Percentiles rank a stretch among this genome's conserved stretches.
These are phyloP conservation scores for Oligophagozyma castellii DNA, from an alignment of 1,139 yeast genomes.

Conservation along the genomic window DNA sequence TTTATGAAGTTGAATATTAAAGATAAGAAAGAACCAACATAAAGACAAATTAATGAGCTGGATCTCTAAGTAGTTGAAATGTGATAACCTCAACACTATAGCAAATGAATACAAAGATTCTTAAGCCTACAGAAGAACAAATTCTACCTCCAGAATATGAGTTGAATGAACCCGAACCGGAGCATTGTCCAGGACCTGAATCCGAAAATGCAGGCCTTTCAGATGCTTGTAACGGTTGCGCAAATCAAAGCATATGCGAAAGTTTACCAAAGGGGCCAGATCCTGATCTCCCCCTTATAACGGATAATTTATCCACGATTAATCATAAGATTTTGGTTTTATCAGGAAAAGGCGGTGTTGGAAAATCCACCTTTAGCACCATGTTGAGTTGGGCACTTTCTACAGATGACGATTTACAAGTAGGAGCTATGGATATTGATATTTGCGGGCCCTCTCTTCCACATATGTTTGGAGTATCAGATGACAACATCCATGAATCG, in stretches of 20 bases:
- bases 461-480: conserved; percentile 82
- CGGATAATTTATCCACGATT: conserved; percentile 49
- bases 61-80: too few species aligned
- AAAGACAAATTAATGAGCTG: too few species aligned
- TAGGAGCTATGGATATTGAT: conserved; percentile 95
- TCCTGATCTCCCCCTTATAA: conserved; percentile 78
- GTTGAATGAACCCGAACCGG: conserved; percentile 52
- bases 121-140: conserved; percentile 1
- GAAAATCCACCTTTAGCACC: conserved; percentile 89
- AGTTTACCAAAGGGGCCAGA: conserved; percentile 90
- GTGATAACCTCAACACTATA: too few species aligned
- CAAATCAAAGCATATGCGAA: conserved; percentile 82
- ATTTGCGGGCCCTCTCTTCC: conserved; percentile 98
- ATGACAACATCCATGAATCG: conserved; percentile 78
- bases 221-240: conserved; percentile 91
- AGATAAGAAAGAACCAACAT: too few species aligned
- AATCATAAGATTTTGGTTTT: conserved; percentile 75
- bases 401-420: conserved; percentile 72
- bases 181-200: conserved; percentile 98
- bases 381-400: conserved; percentile 95
- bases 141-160: conserved; percentile 19
- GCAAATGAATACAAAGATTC: not conserved
- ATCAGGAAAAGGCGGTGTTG: conserved; percentile 98
- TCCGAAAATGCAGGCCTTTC: conserved; percentile 87
- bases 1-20: too few species aligned